These are phyloP conservation scores for Phytophthora citricola DNA, from an alignment of 352 stramenopile genomes.

Conservation along the genomic window DNA sequence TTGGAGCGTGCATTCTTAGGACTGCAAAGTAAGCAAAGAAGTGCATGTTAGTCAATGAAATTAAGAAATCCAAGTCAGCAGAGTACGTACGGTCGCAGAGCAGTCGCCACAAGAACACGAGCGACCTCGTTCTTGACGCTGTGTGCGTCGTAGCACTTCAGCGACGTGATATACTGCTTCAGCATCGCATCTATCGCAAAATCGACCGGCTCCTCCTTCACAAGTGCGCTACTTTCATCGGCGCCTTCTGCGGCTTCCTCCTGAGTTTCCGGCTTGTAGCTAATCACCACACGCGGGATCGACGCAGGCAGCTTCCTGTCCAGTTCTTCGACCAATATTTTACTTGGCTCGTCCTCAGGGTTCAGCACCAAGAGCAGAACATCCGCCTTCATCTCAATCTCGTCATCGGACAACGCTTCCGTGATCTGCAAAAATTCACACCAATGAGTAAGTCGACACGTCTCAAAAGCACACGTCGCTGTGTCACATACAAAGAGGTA, in stretches of 20 bases:
- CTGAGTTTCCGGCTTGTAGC: constrained; percentile 46
- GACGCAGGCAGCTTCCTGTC: constrained; percentile 57
- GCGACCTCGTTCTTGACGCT: constrained; percentile 45
- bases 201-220: constrained; percentile 32
- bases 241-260: constrained; percentile 8
- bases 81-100: constrained; percentile 58
- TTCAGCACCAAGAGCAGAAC: constrained; percentile 77
- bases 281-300: constrained; percentile 72
- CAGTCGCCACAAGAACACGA: constrained; percentile 52
- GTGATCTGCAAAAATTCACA: constrained; percentile 55
- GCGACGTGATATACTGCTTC: constrained; percentile 54
- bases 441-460: not conserved
- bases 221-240: constrained; percentile 22
- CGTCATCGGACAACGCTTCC: constrained; percentile 60
- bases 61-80: constrained; percentile 3
- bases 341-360: constrained; percentile 54
- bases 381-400: constrained; percentile 77
- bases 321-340: constrained; percentile 55
- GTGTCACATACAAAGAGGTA: constrained; percentile 65
- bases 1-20: constrained; percentile 62
- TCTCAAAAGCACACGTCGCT: not conserved
- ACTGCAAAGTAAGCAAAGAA: constrained; percentile 25
- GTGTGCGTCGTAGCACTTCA: constrained; percentile 50
- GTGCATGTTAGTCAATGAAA: not conserved
- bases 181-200: constrained; percentile 57